Percentiles rank a stretch among this genome's conserved stretches.
phyloP scores from a whole-genome alignment of 768 basidiomycete genomes.

The Melanogaster broomeanus region DNA sequence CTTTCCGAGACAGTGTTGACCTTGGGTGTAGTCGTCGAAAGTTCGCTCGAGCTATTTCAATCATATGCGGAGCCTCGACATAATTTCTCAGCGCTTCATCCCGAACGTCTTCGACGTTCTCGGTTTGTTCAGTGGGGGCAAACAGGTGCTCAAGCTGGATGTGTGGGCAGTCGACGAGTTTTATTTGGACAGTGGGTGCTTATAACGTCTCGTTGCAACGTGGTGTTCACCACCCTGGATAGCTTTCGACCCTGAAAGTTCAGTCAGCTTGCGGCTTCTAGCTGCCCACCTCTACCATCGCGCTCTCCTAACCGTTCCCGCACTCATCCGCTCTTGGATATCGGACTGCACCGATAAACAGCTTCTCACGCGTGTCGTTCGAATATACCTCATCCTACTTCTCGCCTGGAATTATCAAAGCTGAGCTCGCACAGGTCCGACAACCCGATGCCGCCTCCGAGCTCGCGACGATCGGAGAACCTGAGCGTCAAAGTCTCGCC shows the following conservation, averaged over 20 bases:
- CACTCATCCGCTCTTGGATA: slow-evolving; percentile 84
- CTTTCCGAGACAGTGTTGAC: neutral
- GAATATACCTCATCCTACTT: slow-evolving; percentile 82
- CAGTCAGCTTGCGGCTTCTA: slow-evolving; percentile 60
- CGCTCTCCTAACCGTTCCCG: slow-evolving; percentile 79
- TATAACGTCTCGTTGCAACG: neutral
- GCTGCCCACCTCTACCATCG: slow-evolving; percentile 91
- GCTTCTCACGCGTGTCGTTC: slow-evolving; percentile 71
- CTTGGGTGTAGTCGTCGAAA: slow-evolving; percentile 69
- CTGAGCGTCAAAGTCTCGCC: slow-evolving; percentile 75
- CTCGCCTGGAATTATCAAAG: slow-evolving; percentile 83
- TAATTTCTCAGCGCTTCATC: slow-evolving; percentile 68
- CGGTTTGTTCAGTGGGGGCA: slow-evolving; percentile 61
- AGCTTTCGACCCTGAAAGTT: slow-evolving; percentile 61
- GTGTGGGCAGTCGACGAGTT: slow-evolving; percentile 86
- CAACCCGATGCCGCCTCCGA: slow-evolving; percentile 53
- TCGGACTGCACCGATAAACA: slow-evolving; percentile 88
- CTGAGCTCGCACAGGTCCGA: slow-evolving; percentile 78
- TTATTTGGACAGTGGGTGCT: slow-evolving; percentile 64
- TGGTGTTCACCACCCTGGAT: neutral
- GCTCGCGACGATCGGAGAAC: slow-evolving; percentile 66
- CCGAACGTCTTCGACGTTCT: slow-evolving; percentile 71
- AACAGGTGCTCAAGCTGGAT: slow-evolving; percentile 77
- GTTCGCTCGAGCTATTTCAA: slow-evolving; percentile 85
- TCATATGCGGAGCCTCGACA: slow-evolving; percentile 69